Evolutionary conservation across 2,329 filamentous ascomycete species (phyloP), one percentile per base, ranked within the genome.

Genomic region (Elsinoe arachidis): DNA sequence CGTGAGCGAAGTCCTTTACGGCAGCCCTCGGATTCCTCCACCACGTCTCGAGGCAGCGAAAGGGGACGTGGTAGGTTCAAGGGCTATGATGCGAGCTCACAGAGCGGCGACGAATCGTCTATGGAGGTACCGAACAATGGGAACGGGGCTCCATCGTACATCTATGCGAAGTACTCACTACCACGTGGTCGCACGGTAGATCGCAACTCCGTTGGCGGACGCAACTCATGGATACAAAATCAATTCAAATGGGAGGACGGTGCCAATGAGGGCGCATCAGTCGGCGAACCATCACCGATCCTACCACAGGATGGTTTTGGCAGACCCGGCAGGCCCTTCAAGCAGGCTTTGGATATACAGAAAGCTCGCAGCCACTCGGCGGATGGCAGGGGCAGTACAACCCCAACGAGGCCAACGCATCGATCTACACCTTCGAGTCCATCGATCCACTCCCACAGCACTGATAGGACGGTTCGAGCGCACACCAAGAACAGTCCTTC

Each of bases 121-220:
- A 9, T 41, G 12, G 46, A 46, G 5, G 52, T 9, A 76, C 83
- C 35, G 83, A 87, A 21, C 2, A 33, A 33, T 11, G 60, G 67
- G 1, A 26, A 35, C 5, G 60, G 67, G 1, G 81, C 83, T 2
- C 79, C 86, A 0, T 89, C 90, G 0, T 95, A 95, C 68, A 87
- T 88, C 14, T 93, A 96, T 69, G 86, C 90, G 6, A 95, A 88
- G 60, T 96, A 90, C 67, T 76, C 82, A 1, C 76, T 97, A 30
- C 92, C 93, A 1, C 82, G 92, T 60, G 92, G 92, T 12, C 88
- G 93, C 68, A 79, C 80, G 34, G 72, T 95, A 5, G 85, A 95
- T 60, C 80, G 90, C 59, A 79, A 82, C 38, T 85, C 85, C 1
- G 69, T 79, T 11, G 75, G 83, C 11, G 80, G 83, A 58, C 74